Evolutionary conservation across 768 basidiomycete species (phyloP).

Genomic region (Mycena capillaripes): DNA sequence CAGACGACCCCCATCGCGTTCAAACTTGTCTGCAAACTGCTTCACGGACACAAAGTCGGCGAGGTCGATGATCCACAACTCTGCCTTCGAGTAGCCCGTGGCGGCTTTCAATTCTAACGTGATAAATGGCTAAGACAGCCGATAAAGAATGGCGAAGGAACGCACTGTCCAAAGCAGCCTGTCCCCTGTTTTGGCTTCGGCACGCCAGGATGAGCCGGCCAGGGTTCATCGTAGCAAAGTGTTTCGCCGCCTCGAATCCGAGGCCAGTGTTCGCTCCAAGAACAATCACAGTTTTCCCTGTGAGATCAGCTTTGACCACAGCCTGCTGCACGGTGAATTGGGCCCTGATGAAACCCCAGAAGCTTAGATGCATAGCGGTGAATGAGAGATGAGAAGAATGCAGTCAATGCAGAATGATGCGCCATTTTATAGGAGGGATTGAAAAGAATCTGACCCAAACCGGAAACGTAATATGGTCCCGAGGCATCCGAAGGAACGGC

Average conservation of each 20-base stretch:
- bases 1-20: conserved; percentile 15
- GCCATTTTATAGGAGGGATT: background rate
- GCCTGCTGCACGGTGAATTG: background rate
- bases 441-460: too few species aligned
- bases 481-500: too few species aligned
- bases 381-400: background rate
- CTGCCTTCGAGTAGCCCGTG: conserved; percentile 42
- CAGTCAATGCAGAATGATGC: background rate
- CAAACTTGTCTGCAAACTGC: conserved; percentile 44
- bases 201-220: conserved; percentile 23
- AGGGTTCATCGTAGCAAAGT: conserved; percentile 26
- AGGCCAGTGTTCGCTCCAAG: conserved; percentile 23
- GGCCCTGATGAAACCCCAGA: background rate
- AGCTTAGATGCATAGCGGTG: background rate
- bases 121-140: background rate
- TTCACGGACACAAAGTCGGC: conserved; percentile 43
- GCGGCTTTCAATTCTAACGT: conserved; percentile 39
- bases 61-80: conserved; percentile 48
- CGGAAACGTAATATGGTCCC: too few species aligned
- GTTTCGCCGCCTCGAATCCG: conserved; percentile 21
- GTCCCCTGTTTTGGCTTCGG: conserved; percentile 9
- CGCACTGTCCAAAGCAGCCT: conserved; percentile 16
- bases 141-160: background rate
- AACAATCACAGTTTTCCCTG: conserved; percentile 14
- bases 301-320: conserved; percentile 11